Evolutionary conservation across 1,139 yeast species (phyloP).

Genomic region (Arxiozyma telluris): DNA sequence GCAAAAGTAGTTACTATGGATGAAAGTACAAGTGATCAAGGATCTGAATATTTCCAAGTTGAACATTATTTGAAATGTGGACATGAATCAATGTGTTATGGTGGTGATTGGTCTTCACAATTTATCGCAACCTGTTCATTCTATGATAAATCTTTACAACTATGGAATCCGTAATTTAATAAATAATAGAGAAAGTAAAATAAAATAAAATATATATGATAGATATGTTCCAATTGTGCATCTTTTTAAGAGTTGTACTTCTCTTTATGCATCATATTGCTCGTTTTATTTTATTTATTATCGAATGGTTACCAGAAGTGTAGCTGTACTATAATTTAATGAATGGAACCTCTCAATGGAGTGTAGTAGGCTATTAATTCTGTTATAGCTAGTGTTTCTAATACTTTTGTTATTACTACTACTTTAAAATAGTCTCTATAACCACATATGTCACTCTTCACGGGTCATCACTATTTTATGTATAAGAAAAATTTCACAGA

Average conservation of each 20-base stretch:
- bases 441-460: neutral
- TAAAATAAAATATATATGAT: too few relatives aligned
- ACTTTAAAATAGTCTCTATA: neutral
- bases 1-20: conserved; percentile 50
- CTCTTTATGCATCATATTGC: too few relatives aligned
- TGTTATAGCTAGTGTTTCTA: too few relatives aligned
- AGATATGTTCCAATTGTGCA: too few relatives aligned
- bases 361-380: too few relatives aligned
- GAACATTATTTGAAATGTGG: conserved; percentile 48
- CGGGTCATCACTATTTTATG: conserved; percentile 3
- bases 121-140: conserved; percentile 77
- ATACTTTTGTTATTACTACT: too few relatives aligned
- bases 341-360: too few relatives aligned
- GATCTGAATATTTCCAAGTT: conserved; percentile 31
- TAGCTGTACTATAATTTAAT: too few relatives aligned
- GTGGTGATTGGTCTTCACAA: conserved; percentile 72
- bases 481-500: conserved; percentile 1
- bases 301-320: too few relatives aligned
- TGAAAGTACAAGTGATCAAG: conserved; percentile 17
- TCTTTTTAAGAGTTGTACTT: too few relatives aligned
- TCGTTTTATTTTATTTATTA: too few relatives aligned
- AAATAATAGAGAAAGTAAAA: too few relatives aligned
- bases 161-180: conserved; percentile 40
- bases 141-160: conserved; percentile 73
- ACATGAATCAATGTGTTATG: conserved; percentile 90